These are phyloP conservation scores for Dryas alaskensis DNA, from an alignment of 306 rosid genomes.

Conservation along the genomic window DNA sequence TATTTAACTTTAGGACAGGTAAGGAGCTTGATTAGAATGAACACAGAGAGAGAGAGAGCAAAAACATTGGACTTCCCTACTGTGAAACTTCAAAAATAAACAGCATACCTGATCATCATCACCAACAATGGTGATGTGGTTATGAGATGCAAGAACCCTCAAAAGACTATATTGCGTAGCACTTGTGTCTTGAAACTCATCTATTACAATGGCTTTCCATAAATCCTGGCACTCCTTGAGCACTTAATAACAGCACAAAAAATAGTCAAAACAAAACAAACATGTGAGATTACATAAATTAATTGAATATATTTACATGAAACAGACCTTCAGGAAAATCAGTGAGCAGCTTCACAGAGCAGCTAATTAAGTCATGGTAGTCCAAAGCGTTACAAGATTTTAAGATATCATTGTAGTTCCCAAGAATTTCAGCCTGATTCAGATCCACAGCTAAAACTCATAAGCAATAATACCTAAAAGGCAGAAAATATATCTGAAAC, in stretches of 20 bases:
- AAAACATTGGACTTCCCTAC: slow-evolving; percentile 3
- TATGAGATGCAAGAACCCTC: slow-evolving; percentile 64
- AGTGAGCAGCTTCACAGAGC: slow-evolving; percentile 77
- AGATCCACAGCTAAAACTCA: slow-evolving; percentile 34
- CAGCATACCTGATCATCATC: slow-evolving; percentile 84
- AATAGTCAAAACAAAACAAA: slow-evolving; percentile 39
- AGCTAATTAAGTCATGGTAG: slow-evolving; percentile 91
- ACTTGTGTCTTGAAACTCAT: slow-evolving; percentile 98
- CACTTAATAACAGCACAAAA: slow-evolving; percentile 39
- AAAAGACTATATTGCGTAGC: slow-evolving; percentile 86
- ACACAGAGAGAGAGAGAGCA: slow-evolving; percentile 6
- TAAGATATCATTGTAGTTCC: slow-evolving; percentile 65
- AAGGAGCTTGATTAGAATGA: slow-evolving; percentile 6
- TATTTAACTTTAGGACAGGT: slow-evolving; percentile 24
- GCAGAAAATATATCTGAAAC: slow-evolving; percentile 16
- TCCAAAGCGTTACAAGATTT: slow-evolving; percentile 88
- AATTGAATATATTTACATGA: slow-evolving; percentile 23
- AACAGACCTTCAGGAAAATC: slow-evolving; percentile 80
- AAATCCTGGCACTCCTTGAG: slow-evolving; percentile 67
- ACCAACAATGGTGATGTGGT: slow-evolving; percentile 83
- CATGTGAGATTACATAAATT: not conserved
- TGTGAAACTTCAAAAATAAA: not conserved
- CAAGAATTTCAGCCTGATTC: slow-evolving; percentile 76
- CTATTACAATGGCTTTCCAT: slow-evolving; percentile 87
- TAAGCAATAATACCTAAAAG: slow-evolving; percentile 19